phyloP scores from a whole-genome alignment of 1,284 basidiomycete species.

The Cryptococcus wingfieldii region DNA sequence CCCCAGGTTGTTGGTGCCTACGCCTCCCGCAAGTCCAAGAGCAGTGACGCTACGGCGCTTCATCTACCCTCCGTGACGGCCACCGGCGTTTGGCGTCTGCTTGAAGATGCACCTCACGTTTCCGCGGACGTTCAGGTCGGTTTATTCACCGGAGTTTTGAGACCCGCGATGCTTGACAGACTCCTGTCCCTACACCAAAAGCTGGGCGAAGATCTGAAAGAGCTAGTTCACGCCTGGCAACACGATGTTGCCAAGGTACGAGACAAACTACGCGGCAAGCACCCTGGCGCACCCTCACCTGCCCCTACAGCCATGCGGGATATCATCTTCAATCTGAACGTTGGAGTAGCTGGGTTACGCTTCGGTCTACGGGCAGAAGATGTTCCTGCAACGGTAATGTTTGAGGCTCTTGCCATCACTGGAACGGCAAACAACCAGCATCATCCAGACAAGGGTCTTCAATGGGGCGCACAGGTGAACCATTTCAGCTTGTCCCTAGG shows the following conservation, averaged over 20 bases:
- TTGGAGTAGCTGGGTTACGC: constrained; percentile 32
- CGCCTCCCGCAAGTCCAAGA: constrained; percentile 20
- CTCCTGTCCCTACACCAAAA: constrained; percentile 42
- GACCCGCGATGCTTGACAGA: constrained; percentile 43
- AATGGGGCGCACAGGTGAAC: constrained; percentile 40
- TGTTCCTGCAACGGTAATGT: constrained; percentile 37
- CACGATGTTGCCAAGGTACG: constrained; percentile 12
- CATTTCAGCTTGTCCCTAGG: constrained; percentile 42
- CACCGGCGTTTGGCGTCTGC: constrained; percentile 14
- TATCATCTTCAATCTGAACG: constrained; percentile 21
- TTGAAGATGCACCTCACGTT: constrained; percentile 9
- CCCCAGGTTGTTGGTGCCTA: constrained; percentile 40
- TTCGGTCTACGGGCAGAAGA: constrained; percentile 43
- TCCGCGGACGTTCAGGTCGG: constrained; percentile 35
- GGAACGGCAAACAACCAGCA: constrained; percentile 27
- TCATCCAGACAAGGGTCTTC: constrained; percentile 18
- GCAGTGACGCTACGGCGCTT: constrained; percentile 25
- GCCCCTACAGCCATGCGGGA: background rate
- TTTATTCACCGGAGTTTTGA: constrained; percentile 43
- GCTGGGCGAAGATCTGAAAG: constrained; percentile 35
- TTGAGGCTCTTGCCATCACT: constrained; percentile 36
- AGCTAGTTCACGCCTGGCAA: constrained; percentile 25
- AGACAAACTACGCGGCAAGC: background rate
- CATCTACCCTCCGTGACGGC: constrained; percentile 24
- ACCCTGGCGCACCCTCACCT: background rate